Conservation (phyloP, 2,329 filamentous ascomycete species). For the Colletotrichum tanaceti region DNA sequence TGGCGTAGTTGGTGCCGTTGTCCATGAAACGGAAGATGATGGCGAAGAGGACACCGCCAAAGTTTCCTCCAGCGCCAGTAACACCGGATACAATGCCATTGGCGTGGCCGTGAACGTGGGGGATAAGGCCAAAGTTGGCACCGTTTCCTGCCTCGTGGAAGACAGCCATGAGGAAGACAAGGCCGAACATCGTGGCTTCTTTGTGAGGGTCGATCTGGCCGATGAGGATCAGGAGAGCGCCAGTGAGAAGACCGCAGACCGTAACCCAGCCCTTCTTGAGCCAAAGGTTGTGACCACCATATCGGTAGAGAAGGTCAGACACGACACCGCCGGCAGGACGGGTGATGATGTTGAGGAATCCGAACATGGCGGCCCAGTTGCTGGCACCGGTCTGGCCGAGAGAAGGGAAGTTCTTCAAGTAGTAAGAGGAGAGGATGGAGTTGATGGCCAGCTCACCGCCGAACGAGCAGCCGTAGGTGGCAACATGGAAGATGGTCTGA, state of each 20-base stretch:
- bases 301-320: slow-evolving; percentile 62
- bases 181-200: slow-evolving; percentile 76
- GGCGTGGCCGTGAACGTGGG: slow-evolving; percentile 84
- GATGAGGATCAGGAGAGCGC: slow-evolving; percentile 70
- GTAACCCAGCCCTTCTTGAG: slow-evolving; percentile 69
- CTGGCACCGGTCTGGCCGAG: slow-evolving; percentile 67
- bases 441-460: slow-evolving; percentile 73
- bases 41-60: slow-evolving; percentile 87
- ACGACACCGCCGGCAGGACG: slow-evolving; percentile 73
- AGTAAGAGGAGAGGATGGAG: slow-evolving; percentile 68
- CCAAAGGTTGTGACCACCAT: slow-evolving; percentile 53
- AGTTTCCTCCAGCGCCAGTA: slow-evolving; percentile 82
- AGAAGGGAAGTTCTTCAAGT: slow-evolving; percentile 68
- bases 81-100: slow-evolving; percentile 83
- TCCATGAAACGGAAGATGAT: slow-evolving; percentile 81
- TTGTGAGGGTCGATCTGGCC: slow-evolving; percentile 72
- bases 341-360: slow-evolving; percentile 76
- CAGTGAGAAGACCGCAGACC: slow-evolving; percentile 69
- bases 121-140: slow-evolving; percentile 86
- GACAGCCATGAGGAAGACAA: slow-evolving; percentile 81
- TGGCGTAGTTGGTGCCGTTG: slow-evolving; percentile 73
- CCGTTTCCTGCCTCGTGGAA: slow-evolving; percentile 90
- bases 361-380: slow-evolving; percentile 78
- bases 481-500: slow-evolving; percentile 66
- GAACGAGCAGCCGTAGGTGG: slow-evolving; percentile 73